Percentiles rank a stretch among this genome's conserved stretches.
Evolutionary conservation across 2,329 filamentous ascomycete genomes (phyloP).

Genomic region (Cladosporium cucumerinum): DNA sequence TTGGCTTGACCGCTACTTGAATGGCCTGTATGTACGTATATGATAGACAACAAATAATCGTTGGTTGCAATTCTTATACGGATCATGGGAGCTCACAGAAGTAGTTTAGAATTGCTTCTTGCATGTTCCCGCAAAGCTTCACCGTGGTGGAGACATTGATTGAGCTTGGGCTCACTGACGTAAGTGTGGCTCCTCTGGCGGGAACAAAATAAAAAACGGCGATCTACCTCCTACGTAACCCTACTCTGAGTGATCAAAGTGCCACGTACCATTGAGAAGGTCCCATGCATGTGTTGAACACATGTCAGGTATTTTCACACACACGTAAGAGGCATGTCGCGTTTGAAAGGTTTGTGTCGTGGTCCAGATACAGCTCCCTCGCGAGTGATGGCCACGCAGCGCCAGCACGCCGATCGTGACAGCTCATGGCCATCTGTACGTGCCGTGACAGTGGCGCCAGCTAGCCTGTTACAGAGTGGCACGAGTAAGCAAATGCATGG

Average conservation of each 20-base stretch:
- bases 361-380: neutral
- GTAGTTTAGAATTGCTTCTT: neutral
- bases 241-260: neutral
- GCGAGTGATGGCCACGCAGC: neutral
- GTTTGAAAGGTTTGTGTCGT: neutral
- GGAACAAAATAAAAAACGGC: neutral
- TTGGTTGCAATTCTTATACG: neutral
- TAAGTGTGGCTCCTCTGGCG: neutral
- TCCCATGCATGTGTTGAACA: neutral
- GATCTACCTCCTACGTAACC: neutral
- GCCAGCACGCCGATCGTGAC: neutral
- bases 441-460: conserved; percentile 3
- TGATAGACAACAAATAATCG: neutral
- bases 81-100: neutral
- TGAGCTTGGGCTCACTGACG: conserved; percentile 2
- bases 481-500: conserved; percentile 7
- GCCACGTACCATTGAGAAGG: neutral
- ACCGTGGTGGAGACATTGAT: neutral
- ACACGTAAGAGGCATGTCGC: neutral
- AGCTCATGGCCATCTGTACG: neutral
- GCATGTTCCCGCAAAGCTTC: neutral
- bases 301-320: neutral
- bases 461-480: conserved; percentile 2
- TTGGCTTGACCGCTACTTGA: neutral
- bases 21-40: neutral